Evolutionary conservation across 257 asterid species (phyloP).

Genomic region (Pogostemon cablin): DNA sequence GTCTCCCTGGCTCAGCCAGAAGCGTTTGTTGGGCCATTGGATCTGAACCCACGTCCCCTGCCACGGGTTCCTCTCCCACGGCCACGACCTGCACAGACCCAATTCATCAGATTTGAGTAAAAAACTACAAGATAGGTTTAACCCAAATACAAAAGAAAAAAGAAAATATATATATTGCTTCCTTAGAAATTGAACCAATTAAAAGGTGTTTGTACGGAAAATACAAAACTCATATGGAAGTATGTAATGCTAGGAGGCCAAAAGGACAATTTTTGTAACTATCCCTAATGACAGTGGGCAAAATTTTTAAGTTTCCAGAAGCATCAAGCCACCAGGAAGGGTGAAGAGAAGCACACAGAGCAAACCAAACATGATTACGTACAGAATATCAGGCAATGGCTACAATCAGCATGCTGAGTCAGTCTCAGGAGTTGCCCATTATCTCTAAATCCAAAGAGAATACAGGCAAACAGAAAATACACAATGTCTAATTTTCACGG

Average conservation of each 20-base stretch:
- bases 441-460: neutral
- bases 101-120: neutral
- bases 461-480: neutral
- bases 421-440: neutral
- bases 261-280: neutral
- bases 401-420: neutral
- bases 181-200: neutral
- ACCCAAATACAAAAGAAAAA: neutral
- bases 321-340: neutral
- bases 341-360: neutral
- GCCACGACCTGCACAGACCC: conserved; percentile 67
- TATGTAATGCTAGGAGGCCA: neutral
- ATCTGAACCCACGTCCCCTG: conserved; percentile 77
- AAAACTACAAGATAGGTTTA: neutral
- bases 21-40: conserved; percentile 53
- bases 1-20: conserved; percentile 34
- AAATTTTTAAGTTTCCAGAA: neutral
- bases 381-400: neutral
- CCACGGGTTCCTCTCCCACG: conserved; percentile 82
- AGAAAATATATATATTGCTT: neutral
- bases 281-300: neutral
- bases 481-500: neutral
- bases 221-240: neutral
- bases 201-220: neutral
- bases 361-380: neutral